phyloP scores from a whole-genome alignment of 2,329 filamentous ascomycete species.

The Colletotrichum theobromicola region DNA sequence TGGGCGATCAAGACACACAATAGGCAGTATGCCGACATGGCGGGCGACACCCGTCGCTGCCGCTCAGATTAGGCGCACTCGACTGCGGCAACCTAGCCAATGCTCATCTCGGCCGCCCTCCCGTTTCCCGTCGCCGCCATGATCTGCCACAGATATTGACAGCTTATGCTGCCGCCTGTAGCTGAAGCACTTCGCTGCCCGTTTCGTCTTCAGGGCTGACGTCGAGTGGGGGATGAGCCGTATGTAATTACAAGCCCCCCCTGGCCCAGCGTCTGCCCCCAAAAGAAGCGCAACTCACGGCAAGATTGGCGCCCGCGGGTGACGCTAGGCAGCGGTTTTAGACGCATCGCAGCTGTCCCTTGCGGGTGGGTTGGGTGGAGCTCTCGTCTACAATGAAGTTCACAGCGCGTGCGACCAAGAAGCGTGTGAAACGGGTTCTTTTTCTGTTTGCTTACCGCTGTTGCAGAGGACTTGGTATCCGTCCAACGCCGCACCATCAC shows the following conservation, averaged over 20 bases:
- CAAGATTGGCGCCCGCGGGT: neutral
- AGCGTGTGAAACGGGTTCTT: neutral
- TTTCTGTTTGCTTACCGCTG: neutral
- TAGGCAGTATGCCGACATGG: neutral
- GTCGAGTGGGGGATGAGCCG: neutral
- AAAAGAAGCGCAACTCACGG: neutral
- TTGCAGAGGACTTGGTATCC: neutral
- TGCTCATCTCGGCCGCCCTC: neutral
- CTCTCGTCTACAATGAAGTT: neutral
- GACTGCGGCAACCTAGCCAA: neutral
- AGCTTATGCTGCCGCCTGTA: neutral
- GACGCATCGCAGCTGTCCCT: neutral
- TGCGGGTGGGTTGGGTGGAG: neutral
- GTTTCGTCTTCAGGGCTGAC: neutral
- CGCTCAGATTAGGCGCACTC: neutral
- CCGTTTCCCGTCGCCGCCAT: too few relatives aligned
- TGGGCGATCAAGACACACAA: neutral
- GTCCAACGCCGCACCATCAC: neutral
- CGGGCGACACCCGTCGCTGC: neutral
- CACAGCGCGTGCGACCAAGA: neutral
- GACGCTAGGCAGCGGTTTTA: neutral
- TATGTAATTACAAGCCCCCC: neutral
- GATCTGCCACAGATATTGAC: neutral
- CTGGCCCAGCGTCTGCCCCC: neutral
- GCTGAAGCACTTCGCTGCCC: neutral